Evolutionary conservation across 495 filamentous ascomycete genomes (phyloP).

Genomic region (Penicillium egyptiacum): DNA sequence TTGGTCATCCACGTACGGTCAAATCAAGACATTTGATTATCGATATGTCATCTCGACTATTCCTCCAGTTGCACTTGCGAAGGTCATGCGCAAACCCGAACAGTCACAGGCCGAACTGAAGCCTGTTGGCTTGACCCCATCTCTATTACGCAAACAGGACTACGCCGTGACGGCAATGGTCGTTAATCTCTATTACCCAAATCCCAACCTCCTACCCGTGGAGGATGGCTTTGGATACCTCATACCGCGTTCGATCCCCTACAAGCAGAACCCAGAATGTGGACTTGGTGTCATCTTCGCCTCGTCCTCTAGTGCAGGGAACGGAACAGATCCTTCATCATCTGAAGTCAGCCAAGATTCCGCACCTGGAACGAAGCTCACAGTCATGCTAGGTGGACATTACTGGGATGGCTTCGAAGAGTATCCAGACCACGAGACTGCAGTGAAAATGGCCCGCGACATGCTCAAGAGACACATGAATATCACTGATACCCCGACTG

Average conservation of each 20-base stretch:
- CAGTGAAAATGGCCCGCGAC: conserved; percentile 62
- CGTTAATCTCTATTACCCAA: conserved; percentile 82
- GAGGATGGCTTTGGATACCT: conserved; percentile 84
- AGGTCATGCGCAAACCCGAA: conserved; percentile 24
- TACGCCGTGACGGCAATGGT: conserved; percentile 81
- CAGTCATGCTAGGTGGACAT: conserved; percentile 94
- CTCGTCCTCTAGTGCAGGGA: conserved; percentile 55
- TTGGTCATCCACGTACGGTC: background rate
- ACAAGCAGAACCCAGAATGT: conserved; percentile 74
- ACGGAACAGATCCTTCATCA: conserved; percentile 2
- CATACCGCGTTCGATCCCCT: conserved; percentile 68
- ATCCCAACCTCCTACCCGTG: conserved; percentile 60
- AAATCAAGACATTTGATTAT: conserved; percentile 32
- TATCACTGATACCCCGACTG: conserved; percentile 58
- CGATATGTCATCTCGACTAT: conserved; percentile 73
- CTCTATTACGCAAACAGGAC: conserved; percentile 39
- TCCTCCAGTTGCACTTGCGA: conserved; percentile 41
- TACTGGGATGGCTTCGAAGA: conserved; percentile 69
- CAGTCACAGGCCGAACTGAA: background rate
- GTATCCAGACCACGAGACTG: conserved; percentile 61
- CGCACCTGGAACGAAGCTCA: conserved; percentile 75
- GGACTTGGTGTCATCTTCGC: conserved; percentile 93
- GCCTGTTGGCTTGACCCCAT: conserved; percentile 7
- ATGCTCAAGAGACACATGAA: conserved; percentile 72
- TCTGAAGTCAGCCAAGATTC: conserved; percentile 48